These are phyloP conservation scores for Microbotryum intermedium DNA, from an alignment of 1,284 basidiomycete genomes.

Conservation along the genomic window DNA sequence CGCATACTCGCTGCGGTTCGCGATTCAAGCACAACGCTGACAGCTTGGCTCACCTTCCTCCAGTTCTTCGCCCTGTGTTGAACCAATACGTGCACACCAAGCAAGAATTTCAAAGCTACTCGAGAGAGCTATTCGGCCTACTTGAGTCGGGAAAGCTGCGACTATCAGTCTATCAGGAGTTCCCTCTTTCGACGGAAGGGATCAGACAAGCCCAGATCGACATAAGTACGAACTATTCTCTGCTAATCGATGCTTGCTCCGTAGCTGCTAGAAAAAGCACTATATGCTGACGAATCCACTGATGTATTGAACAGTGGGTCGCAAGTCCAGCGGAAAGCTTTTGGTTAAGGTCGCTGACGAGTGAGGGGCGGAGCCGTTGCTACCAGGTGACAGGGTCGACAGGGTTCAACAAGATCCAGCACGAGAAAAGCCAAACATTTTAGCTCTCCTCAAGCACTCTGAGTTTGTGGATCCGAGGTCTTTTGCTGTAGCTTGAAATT, in stretches of 20 bases:
- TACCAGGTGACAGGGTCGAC: not conserved
- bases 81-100: constrained; percentile 53
- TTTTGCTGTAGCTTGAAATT: no score
- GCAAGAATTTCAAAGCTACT: constrained; percentile 61
- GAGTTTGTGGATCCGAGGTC: no score
- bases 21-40: no score
- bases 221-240: constrained; percentile 43
- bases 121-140: constrained; percentile 57
- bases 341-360: constrained; percentile 53
- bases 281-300: not conserved
- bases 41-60: not conserved
- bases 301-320: constrained; percentile 40
- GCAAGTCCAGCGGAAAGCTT: constrained; percentile 74
- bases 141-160: constrained; percentile 57
- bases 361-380: not conserved
- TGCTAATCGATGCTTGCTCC: no score
- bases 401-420: not conserved
- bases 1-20: not conserved
- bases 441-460: no score
- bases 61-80: constrained; percentile 39
- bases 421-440: not conserved
- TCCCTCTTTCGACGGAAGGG: constrained; percentile 74
- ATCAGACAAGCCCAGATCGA: constrained; percentile 69
- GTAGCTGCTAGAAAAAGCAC: no score
- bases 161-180: constrained; percentile 56